These are phyloP conservation scores for Paecilomyces sp. DNA, from an alignment of 2,329 filamentous ascomycete species.

Conservation along the genomic window DNA sequence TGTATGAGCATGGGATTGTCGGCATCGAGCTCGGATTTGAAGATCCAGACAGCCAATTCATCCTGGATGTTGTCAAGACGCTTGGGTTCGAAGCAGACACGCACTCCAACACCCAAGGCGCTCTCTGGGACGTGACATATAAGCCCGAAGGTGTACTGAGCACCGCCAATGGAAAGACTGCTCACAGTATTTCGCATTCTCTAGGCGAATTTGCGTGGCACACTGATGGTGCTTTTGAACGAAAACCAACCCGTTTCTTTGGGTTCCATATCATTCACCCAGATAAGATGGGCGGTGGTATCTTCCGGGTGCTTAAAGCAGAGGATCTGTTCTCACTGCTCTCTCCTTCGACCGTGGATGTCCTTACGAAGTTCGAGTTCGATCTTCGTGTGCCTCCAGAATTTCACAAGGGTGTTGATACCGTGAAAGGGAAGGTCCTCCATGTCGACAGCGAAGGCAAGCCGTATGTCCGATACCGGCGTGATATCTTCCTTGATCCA, in stretches of 20 bases:
- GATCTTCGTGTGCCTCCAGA: slow-evolving; percentile 3
- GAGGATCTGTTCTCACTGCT: slow-evolving; percentile 4
- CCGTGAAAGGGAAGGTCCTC: slow-evolving; percentile 3
- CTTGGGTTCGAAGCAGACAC: slow-evolving; percentile 3
- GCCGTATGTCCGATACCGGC: slow-evolving; percentile 3
- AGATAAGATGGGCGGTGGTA: slow-evolving; percentile 5
- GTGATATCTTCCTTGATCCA: slow-evolving; percentile 4
- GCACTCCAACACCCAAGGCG: slow-evolving; percentile 5
- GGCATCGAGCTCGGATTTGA: slow-evolving; percentile 4
- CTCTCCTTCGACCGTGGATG: slow-evolving; percentile 1
- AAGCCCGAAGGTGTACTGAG: slow-evolving; percentile 1
- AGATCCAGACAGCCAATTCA: slow-evolving; percentile 3
- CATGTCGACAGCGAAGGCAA: slow-evolving; percentile 1
- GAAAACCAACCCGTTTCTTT: slow-evolving; percentile 1
- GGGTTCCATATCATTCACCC: slow-evolving; percentile 6
- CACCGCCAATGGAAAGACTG: slow-evolving; percentile 1
- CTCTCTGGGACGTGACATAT: slow-evolving; percentile 5
- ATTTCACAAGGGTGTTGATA: slow-evolving; percentile 3
- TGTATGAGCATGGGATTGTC: slow-evolving; percentile 3
- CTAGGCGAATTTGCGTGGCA: slow-evolving; percentile 6
- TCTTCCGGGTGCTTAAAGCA: slow-evolving; percentile 4
- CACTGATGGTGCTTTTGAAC: slow-evolving; percentile 4
- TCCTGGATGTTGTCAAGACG: slow-evolving; percentile 3
- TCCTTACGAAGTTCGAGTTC: slow-evolving; percentile 3
- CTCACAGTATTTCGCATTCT: slow-evolving; percentile 4